Evolutionary conservation across 768 basidiomycete species (phyloP).

Genomic region (Russula vinacea): DNA sequence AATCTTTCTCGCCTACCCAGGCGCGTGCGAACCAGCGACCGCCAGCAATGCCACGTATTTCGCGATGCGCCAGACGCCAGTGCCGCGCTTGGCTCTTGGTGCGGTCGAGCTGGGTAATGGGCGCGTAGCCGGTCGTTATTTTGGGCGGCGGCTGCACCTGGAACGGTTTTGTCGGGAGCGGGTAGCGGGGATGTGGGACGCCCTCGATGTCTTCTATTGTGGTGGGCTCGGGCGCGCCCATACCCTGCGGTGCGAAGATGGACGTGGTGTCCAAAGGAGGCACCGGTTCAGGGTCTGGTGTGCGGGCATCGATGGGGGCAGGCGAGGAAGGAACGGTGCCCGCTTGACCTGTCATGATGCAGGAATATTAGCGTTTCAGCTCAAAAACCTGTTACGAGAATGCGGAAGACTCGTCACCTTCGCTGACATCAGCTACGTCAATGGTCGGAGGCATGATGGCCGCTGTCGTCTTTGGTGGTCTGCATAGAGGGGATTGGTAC

Average conservation of each 20-base stretch:
- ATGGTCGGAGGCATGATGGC: slow-evolving; percentile 8
- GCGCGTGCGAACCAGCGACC: slow-evolving; percentile 75
- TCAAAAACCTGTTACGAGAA: not conserved
- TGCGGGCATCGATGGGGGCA: slow-evolving; percentile 15
- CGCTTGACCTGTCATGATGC: slow-evolving; percentile 25
- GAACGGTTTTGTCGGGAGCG: slow-evolving; percentile 79
- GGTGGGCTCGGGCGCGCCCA: slow-evolving; percentile 9
- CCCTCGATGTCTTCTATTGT: slow-evolving; percentile 48
- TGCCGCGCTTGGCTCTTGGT: slow-evolving; percentile 58
- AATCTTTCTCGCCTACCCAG: slow-evolving; percentile 87
- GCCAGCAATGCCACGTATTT: slow-evolving; percentile 78
- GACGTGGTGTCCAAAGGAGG: not conserved
- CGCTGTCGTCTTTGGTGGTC: slow-evolving; percentile 3
- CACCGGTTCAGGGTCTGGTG: slow-evolving; percentile 18
- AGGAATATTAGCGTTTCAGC: no score
- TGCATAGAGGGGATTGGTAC: not conserved
- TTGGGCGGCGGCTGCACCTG: slow-evolving; percentile 76
- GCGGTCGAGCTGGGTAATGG: slow-evolving; percentile 63
- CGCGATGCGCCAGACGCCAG: slow-evolving; percentile 72
- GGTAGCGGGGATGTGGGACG: slow-evolving; percentile 66
- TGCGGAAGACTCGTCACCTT: slow-evolving; percentile 4
- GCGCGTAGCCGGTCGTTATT: slow-evolving; percentile 70
- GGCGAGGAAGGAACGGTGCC: slow-evolving; percentile 31
- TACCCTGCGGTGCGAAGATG: not conserved
- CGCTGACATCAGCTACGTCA: slow-evolving; percentile 16